Conservation (phyloP, 345 rosid species). For the Orychophragmus violaceus region DNA sequence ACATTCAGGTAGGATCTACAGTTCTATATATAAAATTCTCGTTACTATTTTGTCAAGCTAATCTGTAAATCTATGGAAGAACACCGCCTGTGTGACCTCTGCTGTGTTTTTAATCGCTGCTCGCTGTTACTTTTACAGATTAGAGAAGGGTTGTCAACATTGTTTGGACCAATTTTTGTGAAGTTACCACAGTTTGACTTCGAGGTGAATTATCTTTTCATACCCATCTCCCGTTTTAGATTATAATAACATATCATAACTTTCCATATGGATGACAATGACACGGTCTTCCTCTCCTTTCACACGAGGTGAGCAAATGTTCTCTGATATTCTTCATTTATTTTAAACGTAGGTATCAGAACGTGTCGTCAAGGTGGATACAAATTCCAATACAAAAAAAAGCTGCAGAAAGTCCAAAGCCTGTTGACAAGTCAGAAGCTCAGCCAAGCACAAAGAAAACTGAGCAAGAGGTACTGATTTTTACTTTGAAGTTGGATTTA, state of each 20-base stretch:
- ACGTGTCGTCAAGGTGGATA: constrained; percentile 38
- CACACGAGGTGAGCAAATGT: neutral
- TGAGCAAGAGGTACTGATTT: constrained; percentile 43
- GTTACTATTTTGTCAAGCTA: neutral
- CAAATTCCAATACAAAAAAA: constrained; percentile 43
- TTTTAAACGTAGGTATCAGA: constrained; percentile 35
- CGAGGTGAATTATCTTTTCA: constrained; percentile 37
- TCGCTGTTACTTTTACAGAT: constrained; percentile 36
- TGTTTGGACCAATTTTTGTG: constrained; percentile 44
- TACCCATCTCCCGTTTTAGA: neutral
- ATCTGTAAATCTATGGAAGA: neutral
- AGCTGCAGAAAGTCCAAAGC: constrained; percentile 34
- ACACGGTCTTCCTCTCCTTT: neutral
- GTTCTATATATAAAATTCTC: neutral
- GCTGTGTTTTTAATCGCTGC: neutral
- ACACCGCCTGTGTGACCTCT: neutral
- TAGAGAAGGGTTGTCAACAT: constrained; percentile 42
- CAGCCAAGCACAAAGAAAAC: constrained; percentile 34
- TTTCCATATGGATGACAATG: neutral
- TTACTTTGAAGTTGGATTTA: neutral
- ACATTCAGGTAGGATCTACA: constrained; percentile 58
- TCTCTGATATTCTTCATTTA: constrained; percentile 7
- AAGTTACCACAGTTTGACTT: constrained; percentile 57
- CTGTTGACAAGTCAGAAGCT: constrained; percentile 40
- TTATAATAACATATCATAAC: neutral